Base-by-base conservation (phyloP, 2,329 filamentous ascomycete genomes). In the Thermochaetoides dissita region DNA sequence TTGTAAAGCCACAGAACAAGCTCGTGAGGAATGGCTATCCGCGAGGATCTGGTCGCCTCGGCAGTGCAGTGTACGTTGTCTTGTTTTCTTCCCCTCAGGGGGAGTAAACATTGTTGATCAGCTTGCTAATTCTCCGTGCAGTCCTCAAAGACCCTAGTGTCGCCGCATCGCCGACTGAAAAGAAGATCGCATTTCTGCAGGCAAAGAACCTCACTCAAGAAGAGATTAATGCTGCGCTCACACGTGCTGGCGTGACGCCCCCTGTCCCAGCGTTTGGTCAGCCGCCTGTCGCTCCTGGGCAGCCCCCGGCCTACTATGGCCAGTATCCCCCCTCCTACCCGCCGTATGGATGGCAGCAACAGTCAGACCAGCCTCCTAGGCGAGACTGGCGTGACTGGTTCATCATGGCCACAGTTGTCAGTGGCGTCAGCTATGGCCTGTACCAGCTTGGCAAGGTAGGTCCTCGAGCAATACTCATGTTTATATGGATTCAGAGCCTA, bases 311-410 rank as follows among this genome's bases (percentile, higher is more conserved):
- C 33, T 66, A 66, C 49, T 68, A 70, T 53, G 63, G 63, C 36
- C 59, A 60, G 41, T 71, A 71, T 42, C 63, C 64, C 41, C 59
- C 67, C 39, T 69, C 69, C 46, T 64, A 71, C 45, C 65, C 60
- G 12, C 63, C 63, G 2, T 68, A 69, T 44, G 65, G 69, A 51
- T 79, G 74, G 74, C 74, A 76, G 54, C 68, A 67, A 30, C 65
- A 62, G 29, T 62, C 69, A 7, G 67, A 74, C 3, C 68, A 72
- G 42, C 64, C 78, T 2, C 87, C 87, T 3, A 80, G 78, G 58
- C 72, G 91, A 56, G 91, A 98, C 64, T 98, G 91, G 91, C 76
- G 93, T 47, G 91, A 98, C 59, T 96, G 87, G 84, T 98, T 98
- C 64, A 96, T 98, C 62, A 94, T 96, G 86, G 91, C 91, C 7